Conservation (phyloP, 2,329 filamentous ascomycete genomes). For the Aspergillus piperis region DNA sequence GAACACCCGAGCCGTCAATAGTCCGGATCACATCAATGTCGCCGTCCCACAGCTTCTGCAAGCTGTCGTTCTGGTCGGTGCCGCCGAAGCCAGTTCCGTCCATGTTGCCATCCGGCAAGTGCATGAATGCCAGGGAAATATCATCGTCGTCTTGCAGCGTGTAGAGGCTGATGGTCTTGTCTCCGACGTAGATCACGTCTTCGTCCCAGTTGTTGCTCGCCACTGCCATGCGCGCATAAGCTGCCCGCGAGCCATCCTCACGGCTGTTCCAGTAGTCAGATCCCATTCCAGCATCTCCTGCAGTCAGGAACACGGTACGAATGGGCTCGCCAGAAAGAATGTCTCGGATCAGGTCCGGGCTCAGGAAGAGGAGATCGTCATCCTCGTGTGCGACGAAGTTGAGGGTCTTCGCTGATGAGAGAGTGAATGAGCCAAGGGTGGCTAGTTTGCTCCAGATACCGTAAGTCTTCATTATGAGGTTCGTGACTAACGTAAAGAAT, state of each 20-base stretch:
- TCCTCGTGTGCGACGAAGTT: slow-evolving; percentile 25
- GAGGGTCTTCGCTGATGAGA: slow-evolving; percentile 12
- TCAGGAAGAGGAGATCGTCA: slow-evolving; percentile 24
- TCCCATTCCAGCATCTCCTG: slow-evolving; percentile 20
- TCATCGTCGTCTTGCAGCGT: slow-evolving; percentile 6
- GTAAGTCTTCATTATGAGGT: not conserved
- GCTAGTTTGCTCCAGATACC: not conserved
- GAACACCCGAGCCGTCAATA: slow-evolving; percentile 4
- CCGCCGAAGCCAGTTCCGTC: slow-evolving; percentile 17
- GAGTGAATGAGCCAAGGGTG: not conserved
- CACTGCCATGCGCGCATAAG: slow-evolving; percentile 18
- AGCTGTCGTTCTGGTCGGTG: slow-evolving; percentile 7
- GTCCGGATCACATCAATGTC: slow-evolving; percentile 10
- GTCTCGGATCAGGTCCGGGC: slow-evolving; percentile 17
- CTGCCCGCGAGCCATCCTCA: slow-evolving; percentile 13
- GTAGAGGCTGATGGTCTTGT: slow-evolving; percentile 13
- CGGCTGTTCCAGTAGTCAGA: slow-evolving; percentile 19
- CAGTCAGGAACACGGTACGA: slow-evolving; percentile 23
- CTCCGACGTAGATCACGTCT: slow-evolving; percentile 12
- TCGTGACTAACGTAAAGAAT: not conserved
- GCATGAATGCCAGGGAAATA: slow-evolving; percentile 19
- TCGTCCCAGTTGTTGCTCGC: slow-evolving; percentile 16
- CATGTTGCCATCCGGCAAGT: slow-evolving; percentile 18
- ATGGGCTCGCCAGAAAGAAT: slow-evolving; percentile 13
- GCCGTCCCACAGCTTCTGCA: slow-evolving; percentile 20